Percentiles rank a stretch among this genome's conserved stretches.
Conservation (phyloP, 2,329 filamentous ascomycete genomes). For the Aspergillus sp. region DNA sequence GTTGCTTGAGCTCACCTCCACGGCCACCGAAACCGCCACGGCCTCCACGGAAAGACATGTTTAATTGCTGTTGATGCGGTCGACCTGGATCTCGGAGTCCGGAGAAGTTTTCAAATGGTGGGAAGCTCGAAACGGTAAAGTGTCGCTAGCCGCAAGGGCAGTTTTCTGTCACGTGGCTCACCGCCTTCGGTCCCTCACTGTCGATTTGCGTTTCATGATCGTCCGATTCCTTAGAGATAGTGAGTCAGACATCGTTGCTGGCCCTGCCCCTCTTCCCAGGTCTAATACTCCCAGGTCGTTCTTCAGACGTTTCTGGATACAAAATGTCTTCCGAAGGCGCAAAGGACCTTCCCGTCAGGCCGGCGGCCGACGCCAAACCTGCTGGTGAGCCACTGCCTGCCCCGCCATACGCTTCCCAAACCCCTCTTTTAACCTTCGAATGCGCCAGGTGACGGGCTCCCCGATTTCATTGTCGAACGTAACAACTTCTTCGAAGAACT, state of each 20-base stretch:
- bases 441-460: slow-evolving; percentile 47
- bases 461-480: slow-evolving; percentile 79
- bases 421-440: slow-evolving; percentile 28
- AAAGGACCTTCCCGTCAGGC: slow-evolving; percentile 41
- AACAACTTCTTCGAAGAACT: slow-evolving; percentile 86
- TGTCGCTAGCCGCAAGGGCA: slow-evolving; percentile 40
- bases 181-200: slow-evolving; percentile 36
- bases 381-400: slow-evolving; percentile 31
- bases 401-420: slow-evolving; percentile 37
- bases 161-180: slow-evolving; percentile 37
- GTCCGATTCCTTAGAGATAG: slow-evolving; percentile 5
- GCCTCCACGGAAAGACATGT: slow-evolving; percentile 67
- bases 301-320: slow-evolving; percentile 16
- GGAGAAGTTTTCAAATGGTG: slow-evolving; percentile 46
- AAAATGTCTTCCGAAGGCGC: slow-evolving; percentile 39
- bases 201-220: slow-evolving; percentile 16
- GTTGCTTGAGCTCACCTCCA: slow-evolving; percentile 43
- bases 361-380: slow-evolving; percentile 33
- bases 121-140: slow-evolving; percentile 49
- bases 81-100: slow-evolving; percentile 29
- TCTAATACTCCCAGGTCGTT: slow-evolving; percentile 25
- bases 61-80: slow-evolving; percentile 34
- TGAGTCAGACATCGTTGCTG: slow-evolving; percentile 18
- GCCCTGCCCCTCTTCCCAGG: slow-evolving; percentile 18
- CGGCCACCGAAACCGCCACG: slow-evolving; percentile 48